These are phyloP conservation scores for Amanita subjunquillea DNA, from an alignment of 768 basidiomycete genomes.

Conservation along the genomic window DNA sequence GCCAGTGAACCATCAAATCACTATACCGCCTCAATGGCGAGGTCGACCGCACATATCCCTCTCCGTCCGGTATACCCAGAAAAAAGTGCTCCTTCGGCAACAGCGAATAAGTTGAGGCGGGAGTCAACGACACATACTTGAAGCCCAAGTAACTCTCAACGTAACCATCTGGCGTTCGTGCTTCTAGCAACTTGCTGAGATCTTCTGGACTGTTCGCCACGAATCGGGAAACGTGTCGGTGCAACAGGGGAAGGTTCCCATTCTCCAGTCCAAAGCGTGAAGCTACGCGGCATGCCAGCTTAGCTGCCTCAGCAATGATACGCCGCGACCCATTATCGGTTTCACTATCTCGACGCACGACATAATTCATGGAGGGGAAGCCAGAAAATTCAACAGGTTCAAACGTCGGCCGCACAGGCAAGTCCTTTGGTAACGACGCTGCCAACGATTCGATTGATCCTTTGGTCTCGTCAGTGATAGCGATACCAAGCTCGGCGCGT, in stretches of 20 bases:
- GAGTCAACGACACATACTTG: constrained; percentile 19
- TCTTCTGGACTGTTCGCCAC: constrained; percentile 18
- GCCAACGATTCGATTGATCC: background rate
- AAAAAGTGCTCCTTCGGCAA: constrained; percentile 54
- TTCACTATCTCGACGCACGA: constrained; percentile 19
- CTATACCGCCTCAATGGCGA: constrained; percentile 80
- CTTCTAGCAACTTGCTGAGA: constrained; percentile 34
- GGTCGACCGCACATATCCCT: constrained; percentile 79
- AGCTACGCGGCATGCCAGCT: constrained; percentile 64
- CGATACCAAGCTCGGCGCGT: constrained; percentile 13
- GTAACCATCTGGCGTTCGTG: constrained; percentile 34
- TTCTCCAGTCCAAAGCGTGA: constrained; percentile 60
- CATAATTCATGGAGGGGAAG: constrained; percentile 44
- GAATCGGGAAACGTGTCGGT: constrained; percentile 34
- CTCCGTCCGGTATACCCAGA: constrained; percentile 59
- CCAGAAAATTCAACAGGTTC: constrained; percentile 28
- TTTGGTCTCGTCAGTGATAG: constrained; percentile 9
- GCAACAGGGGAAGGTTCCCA: constrained; percentile 46
- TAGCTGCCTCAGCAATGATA: constrained; percentile 76
- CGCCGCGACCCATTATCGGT: constrained; percentile 32
- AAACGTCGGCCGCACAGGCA: constrained; percentile 15
- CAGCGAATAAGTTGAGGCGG: constrained; percentile 33
- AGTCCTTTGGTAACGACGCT: constrained; percentile 19
- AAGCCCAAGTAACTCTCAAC: constrained; percentile 29
- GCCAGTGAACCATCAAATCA: constrained; percentile 87